phyloP scores from a whole-genome alignment of 345 rosid species.

The Heritiera littoralis region DNA sequence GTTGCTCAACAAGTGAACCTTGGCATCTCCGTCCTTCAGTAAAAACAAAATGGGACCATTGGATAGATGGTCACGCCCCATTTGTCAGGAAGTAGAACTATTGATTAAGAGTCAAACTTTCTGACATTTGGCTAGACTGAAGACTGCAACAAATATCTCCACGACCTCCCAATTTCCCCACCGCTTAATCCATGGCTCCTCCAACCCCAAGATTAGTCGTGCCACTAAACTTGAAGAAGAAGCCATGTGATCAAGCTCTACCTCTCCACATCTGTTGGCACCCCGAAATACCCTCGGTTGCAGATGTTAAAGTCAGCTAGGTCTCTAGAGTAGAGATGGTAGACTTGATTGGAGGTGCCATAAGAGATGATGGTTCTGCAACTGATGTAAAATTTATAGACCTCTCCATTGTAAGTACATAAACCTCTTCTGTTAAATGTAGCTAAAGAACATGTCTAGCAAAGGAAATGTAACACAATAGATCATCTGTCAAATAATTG shows the following conservation, averaged over 20 bases:
- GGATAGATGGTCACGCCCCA: constrained; percentile 16
- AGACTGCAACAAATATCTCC: not conserved
- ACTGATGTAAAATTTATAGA: constrained; percentile 50
- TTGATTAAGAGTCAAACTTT: not conserved
- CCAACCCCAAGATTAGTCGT: constrained; percentile 54
- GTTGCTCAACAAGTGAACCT: not conserved
- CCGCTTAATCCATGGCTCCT: constrained; percentile 51
- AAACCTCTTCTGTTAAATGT: no score
- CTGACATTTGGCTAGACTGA: constrained; percentile 13
- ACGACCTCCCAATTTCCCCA: not conserved
- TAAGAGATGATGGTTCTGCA: constrained; percentile 66
- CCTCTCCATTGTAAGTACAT: constrained; percentile 54
- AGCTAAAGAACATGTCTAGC: not conserved
- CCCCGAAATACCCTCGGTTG: constrained; percentile 61
- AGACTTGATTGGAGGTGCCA: constrained; percentile 63
- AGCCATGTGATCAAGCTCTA: constrained; percentile 63
- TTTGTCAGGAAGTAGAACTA: constrained; percentile 26
- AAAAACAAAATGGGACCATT: constrained; percentile 19
- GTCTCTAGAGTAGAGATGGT: constrained; percentile 67
- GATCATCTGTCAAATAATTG: not conserved
- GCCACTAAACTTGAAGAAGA: constrained; percentile 63
- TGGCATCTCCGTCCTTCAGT: constrained; percentile 16
- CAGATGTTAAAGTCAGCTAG: constrained; percentile 50
- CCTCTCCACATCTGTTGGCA: constrained; percentile 85
- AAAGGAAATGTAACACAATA: not conserved